Base-by-base conservation (phyloP, 257 asterid genomes). In the Asclepias syriaca region DNA sequence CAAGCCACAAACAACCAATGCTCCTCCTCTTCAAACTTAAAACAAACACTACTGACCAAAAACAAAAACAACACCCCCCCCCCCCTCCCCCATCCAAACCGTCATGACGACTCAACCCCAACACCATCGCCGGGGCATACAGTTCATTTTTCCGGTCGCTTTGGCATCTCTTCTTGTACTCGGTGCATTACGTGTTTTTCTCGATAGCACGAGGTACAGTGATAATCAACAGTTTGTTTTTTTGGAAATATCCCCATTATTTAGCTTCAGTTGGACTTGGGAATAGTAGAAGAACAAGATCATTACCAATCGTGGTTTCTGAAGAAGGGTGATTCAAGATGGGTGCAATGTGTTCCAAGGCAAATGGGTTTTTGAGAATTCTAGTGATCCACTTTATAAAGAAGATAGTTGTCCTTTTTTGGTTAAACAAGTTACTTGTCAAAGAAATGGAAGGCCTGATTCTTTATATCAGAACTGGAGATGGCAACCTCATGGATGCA, bases 381-480 rank as follows among this genome's bases (percentile, higher is more conserved):
- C 71, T 29, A 85, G 86, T 6, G 11, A 43, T 73, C 99, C 99
- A 15, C 86, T 87, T 32, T 91, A 89, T 43, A 73, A 67, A 65
- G 99, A 94, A 81, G 90, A 87, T 2, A 81, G 77, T 29, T 94
- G 97, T 69, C 86, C 89, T 0, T 91, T 80, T 74, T 76, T 94
- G 54, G 97, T 88, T 12, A 94, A 90, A 72, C 99, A 94, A 73
- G 87, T 88, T 4, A 89, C 97, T 45, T 94, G 99, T 75, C 71
- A 75, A 32, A 87, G 79, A 65, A 94, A 94, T 66, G 99, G 97
- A 6, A 85, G 97, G 78, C 85, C 83, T 15, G 97, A 94, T 78
- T 91, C 93, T 60, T 76, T 71, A 67, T 94, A 89, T 77, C 96
- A 88, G 85, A 87, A 91, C 16, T 89, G 97, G 99, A 87, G 90